Base-by-base conservation (phyloP, 2,329 filamentous ascomycete species). In the Epichloe sibirici region DNA sequence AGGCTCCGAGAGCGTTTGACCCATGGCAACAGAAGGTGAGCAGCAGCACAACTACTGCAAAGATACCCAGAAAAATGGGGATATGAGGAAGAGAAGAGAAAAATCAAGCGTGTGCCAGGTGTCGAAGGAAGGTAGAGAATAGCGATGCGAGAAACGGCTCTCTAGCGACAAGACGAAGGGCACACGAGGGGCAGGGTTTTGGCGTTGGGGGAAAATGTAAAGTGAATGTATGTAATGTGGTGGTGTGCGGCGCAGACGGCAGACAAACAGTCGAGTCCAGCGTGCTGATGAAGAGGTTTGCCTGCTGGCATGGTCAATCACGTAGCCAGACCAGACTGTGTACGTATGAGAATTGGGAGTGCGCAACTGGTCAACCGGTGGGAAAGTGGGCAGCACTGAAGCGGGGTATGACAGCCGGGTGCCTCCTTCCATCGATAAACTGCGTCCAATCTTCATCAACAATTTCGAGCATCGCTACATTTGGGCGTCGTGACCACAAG, bases 1-100 rank as follows among this genome's bases (percentile, higher is more conserved):
- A 66, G 93, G 93, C 79, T 98, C 93, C 66, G 91, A 97, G 68
- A 98, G 85, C 72, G 93, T 98, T 79, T 98, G 93, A 81, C 93
- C 93, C 93, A 98, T 98, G 74, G 58, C 59, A 65, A 51, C 60
- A 55, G 55, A 61, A 59, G 59, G 56, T 58, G 57, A 61, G 59
- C 51, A 57, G 57, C 51, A 61, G 58, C 58, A 56, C 43, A 57
- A 60, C 60, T 62, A 58, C 52, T 59, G 57, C 57, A 56, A 59
- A 58, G 53, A 51, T 48, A 55, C 54, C 56, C 51, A 52, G 50
- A 52, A 51, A 49, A 53, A 51, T 53, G 51, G 51, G 54, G 48
- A 47, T 44, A 47, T 38, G 48, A 53, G 46, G 48, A 50, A n/a
- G 47, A 57, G 47, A 45, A 38, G 45, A 49, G 47, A 45, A 39